These are phyloP conservation scores for Thalassiosira livingstoniorum DNA, from an alignment of 352 stramenopile species.

Conservation along the genomic window DNA sequence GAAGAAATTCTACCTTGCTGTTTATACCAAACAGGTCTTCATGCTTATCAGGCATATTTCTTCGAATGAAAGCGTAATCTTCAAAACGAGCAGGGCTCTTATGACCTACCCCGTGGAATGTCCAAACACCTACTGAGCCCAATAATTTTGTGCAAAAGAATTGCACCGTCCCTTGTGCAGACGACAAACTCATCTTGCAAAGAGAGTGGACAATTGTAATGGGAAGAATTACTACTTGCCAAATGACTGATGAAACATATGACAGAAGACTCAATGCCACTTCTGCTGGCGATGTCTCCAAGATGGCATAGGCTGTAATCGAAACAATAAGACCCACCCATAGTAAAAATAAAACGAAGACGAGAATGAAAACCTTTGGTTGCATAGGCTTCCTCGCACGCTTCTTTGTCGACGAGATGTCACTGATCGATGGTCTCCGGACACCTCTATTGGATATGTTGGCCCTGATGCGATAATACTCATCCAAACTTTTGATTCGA, in stretches of 20 bases:
- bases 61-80: background rate
- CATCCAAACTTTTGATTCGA: constrained; percentile 47
- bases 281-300: no score
- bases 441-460: constrained; percentile 24
- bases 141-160: no score
- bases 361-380: background rate
- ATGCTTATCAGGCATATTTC: background rate
- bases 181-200: background rate
- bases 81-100: background rate
- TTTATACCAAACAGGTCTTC: background rate
- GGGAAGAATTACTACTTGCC: background rate
- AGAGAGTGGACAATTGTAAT: background rate
- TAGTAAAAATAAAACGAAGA: constrained; percentile 18
- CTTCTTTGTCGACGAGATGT: constrained; percentile 13
- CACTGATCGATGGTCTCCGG: background rate
- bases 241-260: background rate
- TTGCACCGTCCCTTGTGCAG: no score
- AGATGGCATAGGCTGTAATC: background rate
- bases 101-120: no score
- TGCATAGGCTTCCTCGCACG: background rate
- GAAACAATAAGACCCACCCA: constrained; percentile 18
- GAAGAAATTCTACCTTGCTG: background rate
- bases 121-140: no score
- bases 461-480: constrained; percentile 52
- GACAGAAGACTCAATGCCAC: background rate